A percentile compares a stretch with the other conserved stretches of the same genome.
These are phyloP conservation scores for Aegilops umbellulata DNA, from an alignment of 176 grass and related monocot genomes.

Conservation along the genomic window DNA sequence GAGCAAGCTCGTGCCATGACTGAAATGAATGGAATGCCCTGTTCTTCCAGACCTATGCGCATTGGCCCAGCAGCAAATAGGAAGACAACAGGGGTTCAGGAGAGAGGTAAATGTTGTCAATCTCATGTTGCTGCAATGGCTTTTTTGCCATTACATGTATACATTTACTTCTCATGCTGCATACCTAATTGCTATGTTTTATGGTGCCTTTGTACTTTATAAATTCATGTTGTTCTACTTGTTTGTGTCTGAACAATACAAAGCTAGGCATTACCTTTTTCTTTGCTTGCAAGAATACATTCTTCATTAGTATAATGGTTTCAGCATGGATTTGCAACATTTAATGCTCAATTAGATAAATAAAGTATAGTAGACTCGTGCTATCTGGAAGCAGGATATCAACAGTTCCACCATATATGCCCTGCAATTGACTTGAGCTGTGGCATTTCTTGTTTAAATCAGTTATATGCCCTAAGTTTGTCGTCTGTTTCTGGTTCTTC, in stretches of 20 bases:
- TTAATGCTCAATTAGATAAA: constrained; percentile 48
- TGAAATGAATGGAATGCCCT: constrained; percentile 97
- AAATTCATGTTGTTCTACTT: constrained; percentile 15
- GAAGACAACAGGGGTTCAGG: constrained; percentile 61
- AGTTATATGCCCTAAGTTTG: constrained; percentile 58
- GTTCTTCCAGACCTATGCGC: constrained; percentile 86
- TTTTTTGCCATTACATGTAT: background rate
- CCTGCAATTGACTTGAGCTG: constrained; percentile 75
- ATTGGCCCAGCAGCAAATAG: constrained; percentile 88
- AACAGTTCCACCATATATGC: constrained; percentile 50
- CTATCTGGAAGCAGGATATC: constrained; percentile 93
- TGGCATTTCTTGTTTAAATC: constrained; percentile 75
- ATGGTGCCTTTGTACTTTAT: constrained; percentile 1
- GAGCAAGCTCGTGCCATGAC: constrained; percentile 94
- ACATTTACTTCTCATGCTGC: background rate
- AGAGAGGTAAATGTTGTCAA: constrained; percentile 60
- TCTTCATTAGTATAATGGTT: constrained; percentile 33
- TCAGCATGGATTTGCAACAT: constrained; percentile 65
- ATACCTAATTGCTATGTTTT: constrained; percentile 11
- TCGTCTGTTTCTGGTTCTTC: constrained; percentile 41
- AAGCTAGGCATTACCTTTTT: constrained; percentile 41
- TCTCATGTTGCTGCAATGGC: background rate
- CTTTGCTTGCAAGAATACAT: constrained; percentile 27
- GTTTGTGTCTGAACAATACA: constrained; percentile 30
- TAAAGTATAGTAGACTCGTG: constrained; percentile 59